Evolutionary conservation across 345 rosid genomes (phyloP), one percentile per base, ranked within the genome.

Genomic region (Boechera retrofracta): DNA sequence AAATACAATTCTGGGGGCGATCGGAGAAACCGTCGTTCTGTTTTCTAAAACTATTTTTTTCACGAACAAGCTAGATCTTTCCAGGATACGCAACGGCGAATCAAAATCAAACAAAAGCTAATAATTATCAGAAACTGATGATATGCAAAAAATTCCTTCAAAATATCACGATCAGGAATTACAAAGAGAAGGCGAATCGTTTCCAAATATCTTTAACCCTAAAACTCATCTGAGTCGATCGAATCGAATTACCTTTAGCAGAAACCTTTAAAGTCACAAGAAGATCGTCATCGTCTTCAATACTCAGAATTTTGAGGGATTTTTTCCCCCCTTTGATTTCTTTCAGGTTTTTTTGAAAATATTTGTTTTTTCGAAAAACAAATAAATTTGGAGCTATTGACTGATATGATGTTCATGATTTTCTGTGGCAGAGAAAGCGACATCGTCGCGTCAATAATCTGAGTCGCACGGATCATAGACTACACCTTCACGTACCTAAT

Each of bases 361-460:
- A 33, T 12, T 3, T 31, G 2, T 31, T 31, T 31, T 5, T 11
- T 24, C 6, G 2, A 11, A 28, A 44, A 32, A 36, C 7, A 71
- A 71, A 12, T 9, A 9, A 31, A 1, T 13, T 31, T 70, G 58
- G 72, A 77, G 76, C 35, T 71, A 45, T 63, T 52, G 76, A 71
- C 47, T 77, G 72, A 77, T 70, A 71, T 71, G 16, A 24, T 39
- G 36, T 39, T 72, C 77, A 65, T 71, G 61, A 4, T 58, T 77
- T 72, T 41, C 26, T 66, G 81, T 78, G 81, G 81, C 62, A 72
- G 73, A 13, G 81, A 72, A 65, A 78, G 73, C 68, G 73, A 62
- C 80, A 62, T 77, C 56, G 74, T 59, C 69, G n/a, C 15, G 15
- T 28, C 73, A 65, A 29, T 56, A 31, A 69, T 44, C 65, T 68